Evolutionary conservation across 371 early-diverging fungal species (phyloP), one percentile per base, ranked within the genome.

Genomic region (Gilbertella persicaria): DNA sequence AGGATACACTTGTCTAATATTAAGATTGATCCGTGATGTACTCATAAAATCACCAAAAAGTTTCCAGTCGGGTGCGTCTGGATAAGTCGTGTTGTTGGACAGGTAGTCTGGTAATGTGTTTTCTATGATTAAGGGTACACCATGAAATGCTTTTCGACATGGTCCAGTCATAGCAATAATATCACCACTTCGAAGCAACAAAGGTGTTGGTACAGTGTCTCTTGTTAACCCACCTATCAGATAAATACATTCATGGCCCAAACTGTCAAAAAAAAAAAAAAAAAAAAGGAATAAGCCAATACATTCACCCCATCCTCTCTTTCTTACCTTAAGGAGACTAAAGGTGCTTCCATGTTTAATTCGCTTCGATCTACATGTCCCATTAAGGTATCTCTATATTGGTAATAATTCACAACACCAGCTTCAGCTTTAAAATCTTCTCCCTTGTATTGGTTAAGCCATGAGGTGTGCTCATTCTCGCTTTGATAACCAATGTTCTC

Each of bases 301-400:
- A n/a, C n/a, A n/a, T n/a, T n/a, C n/a, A n/a, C n/a, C n/a, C n/a
- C n/a, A n/a, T n/a, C n/a, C n/a, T n/a, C n/a, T 37, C 4, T n/a
- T 7, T 5, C 21, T 45, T 68, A 83, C 79, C 88, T 93, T 25
- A 89, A 63, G n/a, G 68, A 67, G 13, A 67, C 57, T 29, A 67
- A 52, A 4, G 97, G 96, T 3, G 95, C 94, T 17, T 83, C 83
- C 84, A 88, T 90, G 66, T 94, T 93, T 20, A 85, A 60, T 64
- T 98, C 99, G 48, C 91, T 91, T 45, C 90, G 78, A 67, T 98
- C 99, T 19, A 95, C 94, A 71, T 98, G 99, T 7, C 89, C 96
- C 82, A 92, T 95, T 47, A 98, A 68, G 3, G 91, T 73, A 66
- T 95, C 93, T 35, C 83, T 78, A 43, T 82, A 76, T 45, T 91